These are phyloP conservation scores for Aspergillus egyptiacus DNA, from an alignment of 495 filamentous ascomycete genomes.

Conservation along the genomic window DNA sequence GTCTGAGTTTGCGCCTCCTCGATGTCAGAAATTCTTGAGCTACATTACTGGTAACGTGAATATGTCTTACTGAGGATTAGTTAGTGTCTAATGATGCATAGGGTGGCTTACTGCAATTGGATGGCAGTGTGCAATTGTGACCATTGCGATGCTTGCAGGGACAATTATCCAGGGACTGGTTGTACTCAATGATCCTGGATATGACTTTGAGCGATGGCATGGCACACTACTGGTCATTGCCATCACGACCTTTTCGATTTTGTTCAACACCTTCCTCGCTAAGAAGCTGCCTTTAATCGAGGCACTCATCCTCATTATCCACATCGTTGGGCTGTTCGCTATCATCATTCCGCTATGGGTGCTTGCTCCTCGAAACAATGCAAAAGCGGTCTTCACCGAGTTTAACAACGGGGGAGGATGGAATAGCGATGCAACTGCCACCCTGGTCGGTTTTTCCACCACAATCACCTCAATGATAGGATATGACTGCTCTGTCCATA, in stretches of 20 bases:
- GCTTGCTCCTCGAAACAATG: conserved; percentile 41
- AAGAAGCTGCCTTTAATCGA: conserved; percentile 52
- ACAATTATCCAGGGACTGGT: conserved; percentile 56
- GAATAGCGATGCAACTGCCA: conserved; percentile 46
- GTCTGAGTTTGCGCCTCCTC: conserved; percentile 50
- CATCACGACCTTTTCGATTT: conserved; percentile 41
- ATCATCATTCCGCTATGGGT: conserved; percentile 55
- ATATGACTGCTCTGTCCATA: conserved; percentile 52
- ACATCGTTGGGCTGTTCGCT: conserved; percentile 56
- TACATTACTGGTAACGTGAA: conserved; percentile 47
- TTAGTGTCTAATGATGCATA: conserved; percentile 11
- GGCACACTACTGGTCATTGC: conserved; percentile 54
- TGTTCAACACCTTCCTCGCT: conserved; percentile 53
- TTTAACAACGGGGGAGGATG: conserved; percentile 53
- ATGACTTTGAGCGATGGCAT: conserved; percentile 50
- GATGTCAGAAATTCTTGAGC: conserved; percentile 51
- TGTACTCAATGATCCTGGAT: conserved; percentile 44
- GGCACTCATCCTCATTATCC: conserved; percentile 52
- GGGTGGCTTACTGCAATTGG: conserved; percentile 56
- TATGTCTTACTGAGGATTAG: neutral
- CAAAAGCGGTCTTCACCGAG: conserved; percentile 45
- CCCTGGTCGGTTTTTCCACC: conserved; percentile 50
- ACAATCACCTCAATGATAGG: conserved; percentile 48
- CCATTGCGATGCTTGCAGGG: conserved; percentile 48
- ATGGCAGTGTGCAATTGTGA: conserved; percentile 54